A percentile compares a stretch with the other conserved stretches of the same genome.
These are phyloP conservation scores for Gynandropsis gynandra DNA, from an alignment of 345 rosid species.

Conservation along the genomic window DNA sequence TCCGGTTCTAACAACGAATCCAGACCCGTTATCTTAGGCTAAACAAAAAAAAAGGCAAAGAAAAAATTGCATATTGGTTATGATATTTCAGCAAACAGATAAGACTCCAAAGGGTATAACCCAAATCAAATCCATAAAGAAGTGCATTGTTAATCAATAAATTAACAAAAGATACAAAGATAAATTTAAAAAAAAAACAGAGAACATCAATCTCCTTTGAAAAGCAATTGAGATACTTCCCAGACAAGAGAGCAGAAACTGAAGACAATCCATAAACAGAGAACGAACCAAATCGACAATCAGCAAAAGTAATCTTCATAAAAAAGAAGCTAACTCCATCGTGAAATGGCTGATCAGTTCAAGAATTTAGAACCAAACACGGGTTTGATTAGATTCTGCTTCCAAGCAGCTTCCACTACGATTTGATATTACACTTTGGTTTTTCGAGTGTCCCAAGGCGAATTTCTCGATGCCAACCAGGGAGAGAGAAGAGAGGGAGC, in stretches of 20 bases:
- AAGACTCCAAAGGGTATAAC: constrained; percentile 18
- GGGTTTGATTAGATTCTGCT: constrained; percentile 18
- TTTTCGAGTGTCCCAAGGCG: constrained; percentile 13
- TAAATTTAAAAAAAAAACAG: not conserved
- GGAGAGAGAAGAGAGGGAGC: constrained; percentile 14
- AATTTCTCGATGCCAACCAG: constrained; percentile 23
- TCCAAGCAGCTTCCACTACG: constrained; percentile 23
- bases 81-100: constrained; percentile 39
- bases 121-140: not conserved
- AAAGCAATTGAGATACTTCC: constrained; percentile 2
- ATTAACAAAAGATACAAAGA: constrained; percentile 12
- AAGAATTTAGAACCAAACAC: constrained; percentile 14
- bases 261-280: constrained; percentile 12
- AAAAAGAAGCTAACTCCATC: not conserved
- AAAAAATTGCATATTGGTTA: constrained; percentile 19
- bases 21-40: constrained; percentile 6
- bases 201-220: not conserved
- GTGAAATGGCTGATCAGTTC: not conserved
- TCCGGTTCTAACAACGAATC: not conserved
- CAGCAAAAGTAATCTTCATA: not conserved
- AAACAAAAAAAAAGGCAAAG: not conserved
- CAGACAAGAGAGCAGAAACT: not conserved
- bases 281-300: constrained; percentile 20
- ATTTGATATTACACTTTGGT: constrained; percentile 12
- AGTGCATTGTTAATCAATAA: constrained; percentile 18